Evolutionary conservation across 2,329 filamentous ascomycete species (phyloP).

Genomic region (Pseudogymnoascus pannorum): DNA sequence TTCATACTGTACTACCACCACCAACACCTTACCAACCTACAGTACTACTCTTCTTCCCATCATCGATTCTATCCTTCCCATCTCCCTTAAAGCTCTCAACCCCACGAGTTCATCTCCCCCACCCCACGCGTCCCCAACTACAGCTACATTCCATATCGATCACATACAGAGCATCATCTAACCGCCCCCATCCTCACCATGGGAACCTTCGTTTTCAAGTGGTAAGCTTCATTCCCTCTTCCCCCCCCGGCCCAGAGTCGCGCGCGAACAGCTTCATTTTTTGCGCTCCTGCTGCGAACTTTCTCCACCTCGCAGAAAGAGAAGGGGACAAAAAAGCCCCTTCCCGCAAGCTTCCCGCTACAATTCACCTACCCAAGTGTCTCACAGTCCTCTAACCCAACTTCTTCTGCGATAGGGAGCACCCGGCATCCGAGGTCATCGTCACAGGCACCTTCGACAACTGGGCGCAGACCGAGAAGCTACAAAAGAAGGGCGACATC

Average conservation of each 20-base stretch:
- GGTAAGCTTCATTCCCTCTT: slow-evolving; percentile 42
- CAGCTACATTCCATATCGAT: not conserved
- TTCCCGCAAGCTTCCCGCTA: too few relatives aligned
- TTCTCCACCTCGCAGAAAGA: slow-evolving; percentile 14
- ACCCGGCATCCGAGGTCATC: slow-evolving; percentile 75
- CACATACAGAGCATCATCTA: not conserved
- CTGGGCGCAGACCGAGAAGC: slow-evolving; percentile 80
- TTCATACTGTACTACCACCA: too few relatives aligned
- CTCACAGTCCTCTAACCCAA: slow-evolving; percentile 14
- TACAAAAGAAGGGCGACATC: slow-evolving; percentile 64
- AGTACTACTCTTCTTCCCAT: too few relatives aligned
- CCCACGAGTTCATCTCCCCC: not conserved
- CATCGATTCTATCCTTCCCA: too few relatives aligned
- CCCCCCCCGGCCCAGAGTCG: slow-evolving; percentile 15
- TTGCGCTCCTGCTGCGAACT: slow-evolving; percentile 14
- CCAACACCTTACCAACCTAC: not conserved
- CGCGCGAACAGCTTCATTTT: slow-evolving; percentile 14
- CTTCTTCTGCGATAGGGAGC: slow-evolving; percentile 59
- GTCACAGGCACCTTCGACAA: slow-evolving; percentile 95
- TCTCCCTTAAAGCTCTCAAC: not conserved
- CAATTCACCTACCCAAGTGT: too few relatives aligned
- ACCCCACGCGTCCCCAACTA: too few relatives aligned
- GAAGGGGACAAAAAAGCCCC: too few relatives aligned
- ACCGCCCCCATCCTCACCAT: slow-evolving; percentile 35
- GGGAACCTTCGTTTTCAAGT: slow-evolving; percentile 64